Evolutionary conservation across 805 yeast genomes (phyloP).

Genomic region (Saccharomycopsis oosterbeekiorum): DNA sequence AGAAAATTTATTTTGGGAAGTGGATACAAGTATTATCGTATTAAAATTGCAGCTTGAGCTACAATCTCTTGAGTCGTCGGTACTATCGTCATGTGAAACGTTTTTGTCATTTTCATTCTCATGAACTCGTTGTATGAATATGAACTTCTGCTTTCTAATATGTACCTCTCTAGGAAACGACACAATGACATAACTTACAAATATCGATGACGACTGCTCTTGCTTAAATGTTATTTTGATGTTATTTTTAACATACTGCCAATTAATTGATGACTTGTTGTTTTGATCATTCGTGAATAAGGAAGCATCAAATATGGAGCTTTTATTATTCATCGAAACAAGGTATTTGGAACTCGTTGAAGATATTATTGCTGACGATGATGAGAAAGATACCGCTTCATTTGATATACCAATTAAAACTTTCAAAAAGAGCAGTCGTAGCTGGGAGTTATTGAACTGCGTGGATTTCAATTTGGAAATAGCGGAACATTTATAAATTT

Average conservation of each 20-base stretch:
- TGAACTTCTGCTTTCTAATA: conserved; percentile 8
- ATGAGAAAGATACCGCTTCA: neutral
- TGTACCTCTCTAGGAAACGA: conserved; percentile 5
- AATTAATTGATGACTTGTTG: neutral
- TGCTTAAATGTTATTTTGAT: conserved; percentile 11
- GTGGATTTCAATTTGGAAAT: conserved; percentile 3
- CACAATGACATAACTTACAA: conserved; percentile 6
- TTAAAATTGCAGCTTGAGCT: neutral
- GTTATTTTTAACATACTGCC: conserved; percentile 1
- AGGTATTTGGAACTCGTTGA: neutral
- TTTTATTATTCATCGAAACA: neutral
- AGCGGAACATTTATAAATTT: conserved; percentile 8
- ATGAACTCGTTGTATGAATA: conserved; percentile 5
- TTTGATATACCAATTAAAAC: neutral
- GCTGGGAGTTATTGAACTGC: conserved; percentile 1
- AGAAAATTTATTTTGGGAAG: neutral
- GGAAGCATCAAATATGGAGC: neutral
- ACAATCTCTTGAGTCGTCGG: neutral
- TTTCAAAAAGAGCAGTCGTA: neutral
- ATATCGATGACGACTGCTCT: neutral
- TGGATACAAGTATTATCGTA: conserved; percentile 4
- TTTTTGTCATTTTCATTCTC: neutral
- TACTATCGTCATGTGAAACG: too few relatives aligned
- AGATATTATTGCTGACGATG: neutral
- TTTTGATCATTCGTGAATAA: neutral